Conservation (phyloP, 176 grass and related monocot species). For the Tuctoria greenei region DNA sequence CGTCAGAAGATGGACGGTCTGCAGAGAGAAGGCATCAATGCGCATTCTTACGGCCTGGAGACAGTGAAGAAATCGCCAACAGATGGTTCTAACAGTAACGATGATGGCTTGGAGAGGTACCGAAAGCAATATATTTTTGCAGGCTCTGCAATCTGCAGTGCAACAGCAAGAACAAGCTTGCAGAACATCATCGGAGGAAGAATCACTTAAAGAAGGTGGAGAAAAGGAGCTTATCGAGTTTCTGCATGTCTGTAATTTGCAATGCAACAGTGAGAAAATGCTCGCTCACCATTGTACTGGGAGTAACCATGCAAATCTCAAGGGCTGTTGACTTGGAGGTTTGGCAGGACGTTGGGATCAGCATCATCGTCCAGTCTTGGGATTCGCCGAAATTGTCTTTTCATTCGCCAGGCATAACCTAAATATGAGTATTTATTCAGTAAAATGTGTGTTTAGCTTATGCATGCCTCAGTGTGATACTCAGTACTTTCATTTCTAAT, state of each 20-base stretch:
- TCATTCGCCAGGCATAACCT: neutral
- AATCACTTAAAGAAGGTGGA: slow-evolving; percentile 8
- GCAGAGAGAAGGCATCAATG: too few species aligned
- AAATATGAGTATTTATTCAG: too few species aligned
- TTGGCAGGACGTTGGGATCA: neutral
- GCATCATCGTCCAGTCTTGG: neutral
- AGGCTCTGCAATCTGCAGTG: slow-evolving; percentile 24
- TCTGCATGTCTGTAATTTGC: neutral
- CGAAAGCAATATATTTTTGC: neutral
- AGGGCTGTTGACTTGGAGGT: neutral
- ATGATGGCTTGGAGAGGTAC: neutral
- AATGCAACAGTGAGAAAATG: slow-evolving; percentile 32
- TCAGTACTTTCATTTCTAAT: too few species aligned
- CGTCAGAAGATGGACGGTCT: too few species aligned
- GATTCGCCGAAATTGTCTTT: neutral
- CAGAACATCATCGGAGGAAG: neutral
- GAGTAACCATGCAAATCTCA: slow-evolving; percentile 34
- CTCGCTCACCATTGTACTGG: neutral
- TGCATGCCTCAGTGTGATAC: too few species aligned
- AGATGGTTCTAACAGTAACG: too few species aligned
- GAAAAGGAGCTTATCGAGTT: neutral
- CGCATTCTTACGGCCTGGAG: too few species aligned
- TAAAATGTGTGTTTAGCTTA: too few species aligned
- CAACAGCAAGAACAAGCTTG: slow-evolving; percentile 19
- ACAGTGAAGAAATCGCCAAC: too few species aligned